These are phyloP conservation scores for Brassica rapa DNA, from an alignment of 345 rosid genomes.

Conservation along the genomic window DNA sequence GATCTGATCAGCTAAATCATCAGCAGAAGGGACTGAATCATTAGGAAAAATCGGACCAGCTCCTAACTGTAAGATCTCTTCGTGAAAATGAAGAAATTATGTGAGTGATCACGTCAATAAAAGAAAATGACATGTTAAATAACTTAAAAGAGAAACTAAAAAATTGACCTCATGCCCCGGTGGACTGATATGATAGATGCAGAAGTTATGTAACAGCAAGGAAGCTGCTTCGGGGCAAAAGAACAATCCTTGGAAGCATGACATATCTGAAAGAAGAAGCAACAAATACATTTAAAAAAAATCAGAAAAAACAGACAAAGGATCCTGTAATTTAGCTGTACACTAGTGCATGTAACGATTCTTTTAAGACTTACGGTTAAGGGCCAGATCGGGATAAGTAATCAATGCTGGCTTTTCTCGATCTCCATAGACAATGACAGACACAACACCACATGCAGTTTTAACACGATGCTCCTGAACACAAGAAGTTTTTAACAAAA, in stretches of 20 bases:
- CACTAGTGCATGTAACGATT: background rate
- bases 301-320: conserved; percentile 1
- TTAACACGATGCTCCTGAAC: conserved; percentile 76
- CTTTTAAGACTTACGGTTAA: conserved; percentile 59
- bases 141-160: conserved; percentile 38
- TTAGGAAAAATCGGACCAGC: conserved; percentile 64
- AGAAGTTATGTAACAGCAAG: conserved; percentile 90
- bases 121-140: background rate
- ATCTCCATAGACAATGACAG: conserved; percentile 83
- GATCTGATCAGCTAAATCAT: conserved; percentile 92
- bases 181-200: conserved; percentile 92
- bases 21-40: conserved; percentile 58
- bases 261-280: conserved; percentile 63
- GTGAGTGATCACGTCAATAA: conserved; percentile 1
- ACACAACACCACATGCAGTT: conserved; percentile 74
- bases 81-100: conserved; percentile 36
- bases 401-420: conserved; percentile 82
- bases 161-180: conserved; percentile 98
- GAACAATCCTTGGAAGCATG: conserved; percentile 92
- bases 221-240: conserved; percentile 97
- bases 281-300: background rate
- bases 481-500: conserved; percentile 3
- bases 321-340: conserved; percentile 11
- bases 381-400: conserved; percentile 89
- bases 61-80: conserved; percentile 94